A percentile compares a stretch with the other conserved stretches of the same genome.
These are phyloP conservation scores for Colletotrichum sp. DNA, from an alignment of 2,329 filamentous ascomycete species.

Conservation along the genomic window DNA sequence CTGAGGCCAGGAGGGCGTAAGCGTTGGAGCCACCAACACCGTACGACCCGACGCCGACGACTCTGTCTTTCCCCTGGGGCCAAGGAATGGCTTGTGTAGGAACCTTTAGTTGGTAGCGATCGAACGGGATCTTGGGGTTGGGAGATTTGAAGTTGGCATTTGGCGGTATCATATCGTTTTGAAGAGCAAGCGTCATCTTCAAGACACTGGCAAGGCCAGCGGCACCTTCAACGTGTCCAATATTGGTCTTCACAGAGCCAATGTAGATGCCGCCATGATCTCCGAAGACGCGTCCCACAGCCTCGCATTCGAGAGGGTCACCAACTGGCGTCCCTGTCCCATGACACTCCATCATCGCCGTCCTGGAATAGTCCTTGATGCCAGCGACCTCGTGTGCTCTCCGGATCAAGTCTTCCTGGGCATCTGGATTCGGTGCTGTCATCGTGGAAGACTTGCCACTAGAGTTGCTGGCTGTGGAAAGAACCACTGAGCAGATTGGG, in stretches of 20 bases:
- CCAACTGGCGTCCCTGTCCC: slow-evolving; percentile 50
- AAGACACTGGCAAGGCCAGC: slow-evolving; percentile 34
- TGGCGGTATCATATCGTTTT: slow-evolving; percentile 12
- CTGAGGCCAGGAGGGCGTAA: neutral
- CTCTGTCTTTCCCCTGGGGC: slow-evolving; percentile 26
- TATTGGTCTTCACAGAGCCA: slow-evolving; percentile 38
- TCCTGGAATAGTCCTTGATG: slow-evolving; percentile 23
- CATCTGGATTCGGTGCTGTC: slow-evolving; percentile 36
- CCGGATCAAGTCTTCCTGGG: slow-evolving; percentile 32
- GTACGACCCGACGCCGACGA: slow-evolving; percentile 39
- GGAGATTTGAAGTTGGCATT: slow-evolving; percentile 18
- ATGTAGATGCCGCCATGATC: slow-evolving; percentile 28
- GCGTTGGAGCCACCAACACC: slow-evolving; percentile 33
- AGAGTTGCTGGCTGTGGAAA: slow-evolving; percentile 30
- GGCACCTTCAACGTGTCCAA: slow-evolving; percentile 41
- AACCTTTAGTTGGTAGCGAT: slow-evolving; percentile 26
- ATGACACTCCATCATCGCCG: slow-evolving; percentile 42
- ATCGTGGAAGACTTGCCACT: slow-evolving; percentile 42
- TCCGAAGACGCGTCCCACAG: slow-evolving; percentile 36
- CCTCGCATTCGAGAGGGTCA: slow-evolving; percentile 44
- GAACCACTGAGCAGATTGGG: slow-evolving; percentile 34
- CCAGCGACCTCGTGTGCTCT: slow-evolving; percentile 27
- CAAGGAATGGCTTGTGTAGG: slow-evolving; percentile 28
- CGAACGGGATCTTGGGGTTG: slow-evolving; percentile 17
- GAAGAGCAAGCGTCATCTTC: slow-evolving; percentile 33